These are phyloP conservation scores for Kalaharituber pfeilii DNA, from an alignment of 2,329 filamentous ascomycete species.

Conservation along the genomic window DNA sequence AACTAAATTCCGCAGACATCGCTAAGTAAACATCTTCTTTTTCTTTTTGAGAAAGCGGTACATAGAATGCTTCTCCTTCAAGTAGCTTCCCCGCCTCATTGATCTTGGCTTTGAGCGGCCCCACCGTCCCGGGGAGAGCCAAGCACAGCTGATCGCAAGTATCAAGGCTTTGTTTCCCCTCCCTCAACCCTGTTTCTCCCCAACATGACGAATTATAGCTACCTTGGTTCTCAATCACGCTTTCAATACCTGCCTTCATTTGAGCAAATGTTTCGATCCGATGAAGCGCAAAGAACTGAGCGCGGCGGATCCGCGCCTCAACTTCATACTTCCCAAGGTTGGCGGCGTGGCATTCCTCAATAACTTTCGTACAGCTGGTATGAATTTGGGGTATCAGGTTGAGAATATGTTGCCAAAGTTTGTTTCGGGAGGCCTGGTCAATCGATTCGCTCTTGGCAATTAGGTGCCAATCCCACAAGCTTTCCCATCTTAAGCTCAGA, in stretches of 20 bases:
- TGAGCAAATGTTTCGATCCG: neutral
- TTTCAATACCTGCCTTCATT: neutral
- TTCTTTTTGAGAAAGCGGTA: constrained; percentile 35
- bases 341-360: neutral
- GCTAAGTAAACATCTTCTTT: constrained; percentile 34
- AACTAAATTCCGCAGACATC: constrained; percentile 35
- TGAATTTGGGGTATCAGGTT: neutral
- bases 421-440: neutral
- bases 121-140: constrained; percentile 13
- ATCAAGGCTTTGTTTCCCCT: constrained; percentile 5
- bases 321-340: constrained; percentile 3
- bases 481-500: neutral
- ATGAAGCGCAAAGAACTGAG: constrained; percentile 2
- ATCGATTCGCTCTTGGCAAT: neutral
- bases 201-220: too few relatives aligned
- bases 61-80: constrained; percentile 30
- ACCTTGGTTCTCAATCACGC: too few relatives aligned
- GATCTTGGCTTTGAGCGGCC: constrained; percentile 31
- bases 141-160: constrained; percentile 9
- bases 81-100: constrained; percentile 34
- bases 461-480: neutral
- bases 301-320: constrained; percentile 7
- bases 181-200: neutral
- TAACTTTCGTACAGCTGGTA: neutral
- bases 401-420: neutral